Conservation (phyloP, 176 grass and related monocot species). For the Pontederia crassipes region DNA sequence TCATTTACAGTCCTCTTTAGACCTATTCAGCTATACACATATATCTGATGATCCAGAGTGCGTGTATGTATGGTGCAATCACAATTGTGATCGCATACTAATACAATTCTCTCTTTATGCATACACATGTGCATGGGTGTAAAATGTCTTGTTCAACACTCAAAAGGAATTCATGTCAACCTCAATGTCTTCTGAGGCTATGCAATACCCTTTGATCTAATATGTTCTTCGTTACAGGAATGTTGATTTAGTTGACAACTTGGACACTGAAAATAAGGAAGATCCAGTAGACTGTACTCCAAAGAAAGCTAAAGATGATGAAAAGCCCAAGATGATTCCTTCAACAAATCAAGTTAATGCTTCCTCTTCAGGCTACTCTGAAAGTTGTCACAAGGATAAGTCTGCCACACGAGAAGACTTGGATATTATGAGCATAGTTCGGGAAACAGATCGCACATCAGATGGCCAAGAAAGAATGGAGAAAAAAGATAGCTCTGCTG, state of each 20-base stretch:
- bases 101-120: no score
- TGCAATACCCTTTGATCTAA: neutral
- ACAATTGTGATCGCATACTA: no score
- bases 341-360: conserved; percentile 12
- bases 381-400: conserved; percentile 27
- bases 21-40: no score
- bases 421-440: conserved; percentile 89
- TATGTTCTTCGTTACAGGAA: conserved; percentile 28
- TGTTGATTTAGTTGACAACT: conserved; percentile 18
- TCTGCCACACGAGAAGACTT: conserved; percentile 25
- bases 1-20: no score
- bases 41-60: no score
- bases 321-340: conserved; percentile 18
- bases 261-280: conserved; percentile 3
- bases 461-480: conserved; percentile 34
- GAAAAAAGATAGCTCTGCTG: conserved; percentile 45
- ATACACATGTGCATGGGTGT: no score
- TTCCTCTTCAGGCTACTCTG: conserved; percentile 16
- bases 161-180: no score
- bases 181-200: neutral
- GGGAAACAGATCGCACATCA: conserved; percentile 38
- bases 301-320: conserved; percentile 37
- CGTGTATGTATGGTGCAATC: no score
- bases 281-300: conserved; percentile 1
- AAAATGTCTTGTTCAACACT: no score